Evolutionary conservation across 345 rosid genomes (phyloP).

Genomic region (Eucalyptus sp.): DNA sequence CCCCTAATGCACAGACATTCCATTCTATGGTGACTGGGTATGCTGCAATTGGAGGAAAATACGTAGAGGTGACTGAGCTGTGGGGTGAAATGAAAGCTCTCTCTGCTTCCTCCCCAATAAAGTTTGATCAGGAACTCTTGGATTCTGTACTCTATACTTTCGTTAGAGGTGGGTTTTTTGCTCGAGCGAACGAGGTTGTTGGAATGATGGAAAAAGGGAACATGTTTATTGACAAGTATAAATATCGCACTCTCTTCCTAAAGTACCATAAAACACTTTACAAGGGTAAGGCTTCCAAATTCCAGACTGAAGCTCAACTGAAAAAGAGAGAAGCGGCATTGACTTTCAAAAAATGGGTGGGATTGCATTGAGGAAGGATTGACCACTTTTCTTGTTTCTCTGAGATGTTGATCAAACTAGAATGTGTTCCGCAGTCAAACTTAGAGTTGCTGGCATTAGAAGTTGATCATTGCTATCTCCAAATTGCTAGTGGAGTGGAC

Average conservation of each 20-base stretch:
- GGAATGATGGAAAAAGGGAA: slow-evolving; percentile 67
- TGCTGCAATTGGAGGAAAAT: slow-evolving; percentile 84
- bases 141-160: slow-evolving; percentile 86
- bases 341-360: slow-evolving; percentile 74
- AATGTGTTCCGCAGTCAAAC: not conserved
- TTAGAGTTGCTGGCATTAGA: not conserved
- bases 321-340: slow-evolving; percentile 72
- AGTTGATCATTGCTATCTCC: not conserved
- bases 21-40: slow-evolving; percentile 92
- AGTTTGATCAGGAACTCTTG: slow-evolving; percentile 86
- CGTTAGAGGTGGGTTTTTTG: slow-evolving; percentile 83
- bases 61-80: slow-evolving; percentile 75
- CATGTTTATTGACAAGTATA: slow-evolving; percentile 87
- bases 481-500: not conserved
- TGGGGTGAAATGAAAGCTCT: slow-evolving; percentile 96
- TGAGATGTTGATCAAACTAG: not conserved
- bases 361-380: slow-evolving; percentile 26
- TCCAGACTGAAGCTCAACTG: slow-evolving; percentile 74
- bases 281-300: slow-evolving; percentile 83
- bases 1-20: slow-evolving; percentile 88
- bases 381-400: not conserved
- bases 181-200: slow-evolving; percentile 76
- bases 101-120: slow-evolving; percentile 51
- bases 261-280: slow-evolving; percentile 87
- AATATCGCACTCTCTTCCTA: slow-evolving; percentile 69